These are phyloP conservation scores for Lomentospora prolificans DNA, from an alignment of 2,329 filamentous ascomycete species.

Conservation along the genomic window DNA sequence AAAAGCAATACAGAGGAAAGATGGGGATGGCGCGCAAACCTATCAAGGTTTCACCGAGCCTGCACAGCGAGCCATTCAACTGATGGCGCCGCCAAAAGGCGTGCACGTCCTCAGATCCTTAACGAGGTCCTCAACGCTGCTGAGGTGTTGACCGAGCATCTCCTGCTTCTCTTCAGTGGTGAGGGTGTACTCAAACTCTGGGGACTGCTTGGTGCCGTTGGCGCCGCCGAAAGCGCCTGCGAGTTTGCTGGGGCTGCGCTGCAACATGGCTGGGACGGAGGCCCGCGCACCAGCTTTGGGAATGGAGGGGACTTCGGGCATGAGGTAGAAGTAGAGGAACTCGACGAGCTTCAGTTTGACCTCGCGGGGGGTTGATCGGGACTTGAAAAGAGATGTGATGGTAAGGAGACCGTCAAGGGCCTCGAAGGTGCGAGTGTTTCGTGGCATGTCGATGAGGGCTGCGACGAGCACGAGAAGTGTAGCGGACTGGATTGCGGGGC, in stretches of 20 bases:
- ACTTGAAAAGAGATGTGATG: conserved; percentile 87
- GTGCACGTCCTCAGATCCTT: conserved; percentile 72
- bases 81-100: conserved; percentile 56
- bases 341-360: conserved; percentile 96
- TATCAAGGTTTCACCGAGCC: background rate
- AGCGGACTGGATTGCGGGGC: conserved; percentile 81
- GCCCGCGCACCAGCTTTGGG: conserved; percentile 36
- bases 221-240: conserved; percentile 42
- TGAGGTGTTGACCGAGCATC: conserved; percentile 66
- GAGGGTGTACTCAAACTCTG: conserved; percentile 36
- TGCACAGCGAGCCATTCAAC: conserved; percentile 10
- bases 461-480: conserved; percentile 85
- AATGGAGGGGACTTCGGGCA: conserved; percentile 68
- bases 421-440: conserved; percentile 88
- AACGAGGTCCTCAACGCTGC: conserved; percentile 75
- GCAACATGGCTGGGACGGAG: conserved; percentile 42
- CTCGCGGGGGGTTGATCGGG: conserved; percentile 70
- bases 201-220: conserved; percentile 19
- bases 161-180: conserved; percentile 74
- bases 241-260: conserved; percentile 61
- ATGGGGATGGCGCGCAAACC: background rate
- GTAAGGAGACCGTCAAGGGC: conserved; percentile 83
- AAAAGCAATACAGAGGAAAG: conserved; percentile 5
- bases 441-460: conserved; percentile 74
- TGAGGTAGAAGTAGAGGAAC: conserved; percentile 97